Conservation (phyloP, 768 basidiomycete species). For the Russula emetica region DNA sequence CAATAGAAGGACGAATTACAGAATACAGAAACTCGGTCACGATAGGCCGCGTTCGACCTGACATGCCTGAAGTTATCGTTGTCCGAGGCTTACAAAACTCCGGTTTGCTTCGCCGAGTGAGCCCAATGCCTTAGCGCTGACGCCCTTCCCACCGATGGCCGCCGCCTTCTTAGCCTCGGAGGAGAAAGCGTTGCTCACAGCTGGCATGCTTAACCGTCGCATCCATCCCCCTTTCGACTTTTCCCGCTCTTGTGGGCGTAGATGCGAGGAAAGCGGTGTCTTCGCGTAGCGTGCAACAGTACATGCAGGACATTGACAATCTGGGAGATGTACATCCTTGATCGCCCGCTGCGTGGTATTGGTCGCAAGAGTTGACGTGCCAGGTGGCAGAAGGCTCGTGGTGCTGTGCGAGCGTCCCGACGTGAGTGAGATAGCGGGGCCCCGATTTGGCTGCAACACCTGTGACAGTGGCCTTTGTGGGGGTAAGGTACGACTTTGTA, state of each 20-base stretch:
- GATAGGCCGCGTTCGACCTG: neutral
- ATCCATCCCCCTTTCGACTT: constrained; percentile 73
- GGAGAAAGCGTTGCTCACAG: constrained; percentile 51
- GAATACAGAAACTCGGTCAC: neutral
- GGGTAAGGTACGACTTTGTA: constrained; percentile 29
- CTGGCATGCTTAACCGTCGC: constrained; percentile 71
- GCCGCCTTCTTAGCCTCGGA: constrained; percentile 49
- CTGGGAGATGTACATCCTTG: constrained; percentile 47
- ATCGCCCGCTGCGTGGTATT: constrained; percentile 26
- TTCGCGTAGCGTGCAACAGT: constrained; percentile 52
- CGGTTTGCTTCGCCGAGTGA: constrained; percentile 19
- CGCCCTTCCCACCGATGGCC: constrained; percentile 8
- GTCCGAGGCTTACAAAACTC: constrained; percentile 18
- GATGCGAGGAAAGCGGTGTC: constrained; percentile 37
- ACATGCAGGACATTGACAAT: constrained; percentile 64
- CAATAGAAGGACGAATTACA: neutral
- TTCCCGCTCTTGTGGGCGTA: constrained; percentile 45
- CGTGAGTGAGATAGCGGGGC: constrained; percentile 24
- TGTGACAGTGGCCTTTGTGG: constrained; percentile 19
- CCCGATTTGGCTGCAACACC: constrained; percentile 11
- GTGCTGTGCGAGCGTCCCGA: constrained; percentile 41
- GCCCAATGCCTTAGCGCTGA: neutral
- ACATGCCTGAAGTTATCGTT: constrained; percentile 8
- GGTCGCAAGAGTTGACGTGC: constrained; percentile 30
- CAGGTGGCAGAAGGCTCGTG: constrained; percentile 39